These are phyloP conservation scores for Linum usitatissimum DNA, from an alignment of 345 rosid species.

Conservation along the genomic window DNA sequence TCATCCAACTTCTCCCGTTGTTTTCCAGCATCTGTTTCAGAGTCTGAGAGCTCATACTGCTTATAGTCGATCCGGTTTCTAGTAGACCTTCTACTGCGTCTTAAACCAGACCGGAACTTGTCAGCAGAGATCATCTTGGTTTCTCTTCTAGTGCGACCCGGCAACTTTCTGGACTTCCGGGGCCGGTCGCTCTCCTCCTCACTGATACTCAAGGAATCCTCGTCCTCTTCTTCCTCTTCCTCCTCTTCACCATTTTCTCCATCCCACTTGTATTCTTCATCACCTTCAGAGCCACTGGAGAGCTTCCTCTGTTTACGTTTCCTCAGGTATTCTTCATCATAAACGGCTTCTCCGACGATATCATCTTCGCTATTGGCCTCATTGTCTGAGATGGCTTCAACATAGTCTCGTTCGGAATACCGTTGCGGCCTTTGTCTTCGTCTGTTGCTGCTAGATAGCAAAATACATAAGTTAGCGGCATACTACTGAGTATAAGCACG, in stretches of 20 bases:
- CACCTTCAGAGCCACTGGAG: conserved; percentile 95
- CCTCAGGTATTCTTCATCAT: conserved; percentile 89
- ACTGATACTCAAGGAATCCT: conserved; percentile 60
- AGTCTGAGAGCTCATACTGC: conserved; percentile 75
- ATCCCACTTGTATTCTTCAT: conserved; percentile 86
- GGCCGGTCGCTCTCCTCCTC: conserved; percentile 86
- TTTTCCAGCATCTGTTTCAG: conserved; percentile 53
- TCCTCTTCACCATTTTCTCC: conserved; percentile 85
- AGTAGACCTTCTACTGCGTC: conserved; percentile 90
- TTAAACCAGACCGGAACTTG: conserved; percentile 69
- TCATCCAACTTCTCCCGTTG: conserved; percentile 42
- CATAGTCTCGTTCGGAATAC: conserved; percentile 68
- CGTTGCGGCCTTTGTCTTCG: conserved; percentile 82
- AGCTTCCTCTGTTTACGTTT: conserved; percentile 66
- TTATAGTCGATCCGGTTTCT: conserved; percentile 61
- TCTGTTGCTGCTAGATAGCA: conserved; percentile 43
- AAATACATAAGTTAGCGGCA: conserved; percentile 4
- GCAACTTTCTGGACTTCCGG: conserved; percentile 55
- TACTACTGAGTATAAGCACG: not conserved
- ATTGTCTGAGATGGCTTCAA: conserved; percentile 81
- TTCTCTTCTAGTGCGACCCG: conserved; percentile 60
- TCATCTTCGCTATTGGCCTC: conserved; percentile 95
- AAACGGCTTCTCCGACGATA: conserved; percentile 95
- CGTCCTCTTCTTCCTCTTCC: conserved; percentile 78
- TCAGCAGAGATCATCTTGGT: conserved; percentile 62